phyloP scores from a whole-genome alignment of 2,329 filamentous ascomycete species.

The Phaeophleospora eucalypticola region DNA sequence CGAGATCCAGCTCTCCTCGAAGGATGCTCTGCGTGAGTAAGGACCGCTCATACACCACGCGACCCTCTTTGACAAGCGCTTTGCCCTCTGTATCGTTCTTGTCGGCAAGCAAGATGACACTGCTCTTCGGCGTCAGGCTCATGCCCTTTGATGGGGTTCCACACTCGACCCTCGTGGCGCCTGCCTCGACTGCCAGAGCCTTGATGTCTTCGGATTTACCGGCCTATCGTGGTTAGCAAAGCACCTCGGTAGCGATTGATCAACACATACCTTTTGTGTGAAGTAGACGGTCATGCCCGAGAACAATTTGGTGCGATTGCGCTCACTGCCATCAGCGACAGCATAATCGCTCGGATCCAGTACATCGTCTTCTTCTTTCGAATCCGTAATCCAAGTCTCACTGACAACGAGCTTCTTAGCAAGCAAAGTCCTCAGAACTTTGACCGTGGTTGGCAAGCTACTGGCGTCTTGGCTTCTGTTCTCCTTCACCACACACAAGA shows the following conservation, averaged over 20 bases:
- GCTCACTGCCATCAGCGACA: background rate
- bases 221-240: too few relatives aligned
- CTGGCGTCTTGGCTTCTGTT: constrained; percentile 10
- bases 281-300: constrained; percentile 47
- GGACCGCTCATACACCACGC: constrained; percentile 41
- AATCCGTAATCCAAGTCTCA: constrained; percentile 44
- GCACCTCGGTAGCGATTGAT: too few relatives aligned
- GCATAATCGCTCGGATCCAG: constrained; percentile 34
- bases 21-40: constrained; percentile 43
- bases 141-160: constrained; percentile 20
- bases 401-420: constrained; percentile 44
- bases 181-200: constrained; percentile 36
- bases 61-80: constrained; percentile 33
- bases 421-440: constrained; percentile 43
- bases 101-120: constrained; percentile 36
- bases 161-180: constrained; percentile 33
- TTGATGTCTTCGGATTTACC: constrained; percentile 39
- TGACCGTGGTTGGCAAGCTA: constrained; percentile 41
- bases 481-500: constrained; percentile 36
- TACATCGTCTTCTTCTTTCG: constrained; percentile 33
- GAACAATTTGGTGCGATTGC: constrained; percentile 44
- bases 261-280: constrained; percentile 37
- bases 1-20: constrained; percentile 38
- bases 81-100: constrained; percentile 34
- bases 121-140: constrained; percentile 16